A percentile compares a stretch with the other conserved stretches of the same genome.
Conservation (phyloP, 2,329 filamentous ascomycete species). For the Calycina marina region DNA sequence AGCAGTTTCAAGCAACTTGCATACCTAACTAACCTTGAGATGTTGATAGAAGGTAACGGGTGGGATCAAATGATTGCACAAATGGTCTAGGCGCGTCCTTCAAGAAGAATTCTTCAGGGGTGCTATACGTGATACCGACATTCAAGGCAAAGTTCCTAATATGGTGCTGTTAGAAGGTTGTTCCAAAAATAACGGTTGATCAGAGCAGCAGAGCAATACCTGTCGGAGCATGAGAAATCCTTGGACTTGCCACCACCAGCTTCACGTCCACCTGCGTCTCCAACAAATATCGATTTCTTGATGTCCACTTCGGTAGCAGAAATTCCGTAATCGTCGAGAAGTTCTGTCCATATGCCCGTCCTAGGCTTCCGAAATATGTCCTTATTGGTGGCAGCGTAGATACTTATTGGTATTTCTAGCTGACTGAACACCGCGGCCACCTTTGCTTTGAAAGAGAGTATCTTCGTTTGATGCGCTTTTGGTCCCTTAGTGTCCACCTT, state of each 20-base stretch:
- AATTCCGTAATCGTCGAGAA: constrained; percentile 37
- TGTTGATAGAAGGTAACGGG: constrained; percentile 30
- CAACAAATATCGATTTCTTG: constrained; percentile 65
- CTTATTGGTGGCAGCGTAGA: constrained; percentile 77
- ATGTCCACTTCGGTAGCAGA: constrained; percentile 46
- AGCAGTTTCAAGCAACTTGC: no score
- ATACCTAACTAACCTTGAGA: constrained; percentile 14
- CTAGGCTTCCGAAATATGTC: constrained; percentile 81
- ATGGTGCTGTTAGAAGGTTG: background rate
- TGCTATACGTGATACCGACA: constrained; percentile 63
- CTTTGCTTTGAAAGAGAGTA: constrained; percentile 74
- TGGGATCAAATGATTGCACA: constrained; percentile 56
- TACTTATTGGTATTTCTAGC: constrained; percentile 58
- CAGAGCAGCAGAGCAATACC: constrained; percentile 10
- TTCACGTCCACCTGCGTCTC: constrained; percentile 61
- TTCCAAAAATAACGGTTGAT: background rate
- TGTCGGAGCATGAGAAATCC: constrained; percentile 52
- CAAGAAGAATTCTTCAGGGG: constrained; percentile 87
- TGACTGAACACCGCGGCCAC: constrained; percentile 52
- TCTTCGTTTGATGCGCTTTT: constrained; percentile 50
- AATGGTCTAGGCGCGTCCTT: constrained; percentile 51
- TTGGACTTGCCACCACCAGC: constrained; percentile 32
- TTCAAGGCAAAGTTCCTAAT: constrained; percentile 72
- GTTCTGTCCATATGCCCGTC: constrained; percentile 71
- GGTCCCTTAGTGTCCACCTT: constrained; percentile 57